These are phyloP conservation scores for Suillus americanus DNA, from an alignment of 768 basidiomycete genomes.

Conservation along the genomic window DNA sequence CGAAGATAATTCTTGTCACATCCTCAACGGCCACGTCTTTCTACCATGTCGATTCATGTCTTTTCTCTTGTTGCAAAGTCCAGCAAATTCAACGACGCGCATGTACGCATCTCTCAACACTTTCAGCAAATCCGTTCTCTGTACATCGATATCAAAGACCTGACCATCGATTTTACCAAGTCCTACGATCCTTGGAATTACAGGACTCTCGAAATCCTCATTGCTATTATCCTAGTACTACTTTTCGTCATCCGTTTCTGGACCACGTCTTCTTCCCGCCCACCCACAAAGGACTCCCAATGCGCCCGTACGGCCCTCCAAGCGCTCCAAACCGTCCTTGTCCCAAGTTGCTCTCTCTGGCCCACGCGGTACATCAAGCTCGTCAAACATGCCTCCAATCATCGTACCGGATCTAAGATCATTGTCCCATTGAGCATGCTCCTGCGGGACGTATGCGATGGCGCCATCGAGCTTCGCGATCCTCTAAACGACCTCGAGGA, in stretches of 20 bases:
- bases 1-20: too few species aligned
- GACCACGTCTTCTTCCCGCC: neutral
- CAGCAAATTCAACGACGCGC: neutral
- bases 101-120: neutral
- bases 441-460: conserved; percentile 35
- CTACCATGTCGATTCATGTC: neutral
- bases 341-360: conserved; percentile 47
- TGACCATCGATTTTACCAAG: neutral
- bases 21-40: too few species aligned
- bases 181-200: neutral
- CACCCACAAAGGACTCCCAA: conserved; percentile 11
- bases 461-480: conserved; percentile 46
- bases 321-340: conserved; percentile 42
- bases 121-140: neutral
- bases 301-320: conserved; percentile 27
- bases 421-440: conserved; percentile 35
- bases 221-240: neutral
- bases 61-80: neutral
- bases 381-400: conserved; percentile 20
- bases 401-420: conserved; percentile 22
- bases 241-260: neutral
- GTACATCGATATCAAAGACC: neutral
- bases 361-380: conserved; percentile 36
- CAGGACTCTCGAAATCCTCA: too few species aligned
- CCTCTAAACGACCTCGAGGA: conserved; percentile 34